Base-by-base conservation (phyloP, 176 grass and related monocot genomes). In the Pontederia crassipes region DNA sequence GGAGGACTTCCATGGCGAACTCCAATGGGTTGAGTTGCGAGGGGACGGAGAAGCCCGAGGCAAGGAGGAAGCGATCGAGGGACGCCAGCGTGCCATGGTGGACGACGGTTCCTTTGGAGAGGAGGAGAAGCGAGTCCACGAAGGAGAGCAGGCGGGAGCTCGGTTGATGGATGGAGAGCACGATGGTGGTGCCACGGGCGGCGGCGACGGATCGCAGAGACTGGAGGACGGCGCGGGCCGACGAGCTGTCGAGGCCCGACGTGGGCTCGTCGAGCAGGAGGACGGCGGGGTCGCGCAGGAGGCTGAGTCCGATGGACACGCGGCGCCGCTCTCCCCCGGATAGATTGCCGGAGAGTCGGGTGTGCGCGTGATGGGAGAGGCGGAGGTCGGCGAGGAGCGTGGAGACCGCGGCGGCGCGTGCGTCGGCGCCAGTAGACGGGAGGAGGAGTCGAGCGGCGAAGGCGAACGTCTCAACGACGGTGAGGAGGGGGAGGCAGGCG, bases 141-240 rank as follows among this genome's bases (percentile, higher is more conserved):
- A 67, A 63, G 17, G 93, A 88, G 81, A 97, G 84, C 51, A 97
- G 74, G 71, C 87, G 87, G 14, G 84, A 81, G 61, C 93, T 97
- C 0, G 93, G 93, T 58, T 97, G 93, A 67, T 97, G 92, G 57
- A 97, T 97, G 8, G 92, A 85, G 79, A 97, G 88, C 12, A 97
- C 74, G 57, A 91, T 87, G 51, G 88, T 74, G 58, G 84, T 91
- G 14, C 92, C 87, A 32, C 54, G 67, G 1, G 79, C 88, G 66
- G 69, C 77, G 9, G 92, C 76, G 10, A 88, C 91, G 10, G 85
- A 81, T 75, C 78, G 85, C 51, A 89, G 82, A 60, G 85, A 85
- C 69, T 85, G 82, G 61, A 85, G 78, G 45, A 89, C 86, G 20
- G 79, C 85, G 72, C 77, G 59, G 26, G 86, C 86, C 48, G 82